A percentile compares a stretch with the other conserved stretches of the same genome.
Conservation (phyloP, 805 yeast species). For the Soucietia sequanensis region DNA sequence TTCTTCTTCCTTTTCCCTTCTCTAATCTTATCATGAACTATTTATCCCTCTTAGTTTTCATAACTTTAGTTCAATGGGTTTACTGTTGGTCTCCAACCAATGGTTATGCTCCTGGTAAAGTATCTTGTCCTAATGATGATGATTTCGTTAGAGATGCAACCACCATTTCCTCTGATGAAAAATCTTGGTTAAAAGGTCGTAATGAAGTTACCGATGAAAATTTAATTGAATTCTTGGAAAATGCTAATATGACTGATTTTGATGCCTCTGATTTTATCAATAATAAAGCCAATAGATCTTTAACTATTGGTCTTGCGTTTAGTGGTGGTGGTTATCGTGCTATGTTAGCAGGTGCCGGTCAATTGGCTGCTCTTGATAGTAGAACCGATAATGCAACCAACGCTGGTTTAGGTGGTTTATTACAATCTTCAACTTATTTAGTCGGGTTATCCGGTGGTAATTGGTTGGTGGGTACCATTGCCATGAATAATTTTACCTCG, state of each 20-base stretch:
- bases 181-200: conserved; percentile 51
- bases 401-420: conserved; percentile 70
- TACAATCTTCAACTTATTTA: conserved; percentile 70
- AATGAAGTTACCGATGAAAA: conserved; percentile 45
- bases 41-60: too few species aligned
- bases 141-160: conserved; percentile 47
- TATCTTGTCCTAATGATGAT: conserved; percentile 47
- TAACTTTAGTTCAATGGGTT: too few species aligned
- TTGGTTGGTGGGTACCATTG: conserved; percentile 65
- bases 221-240: conserved; percentile 44
- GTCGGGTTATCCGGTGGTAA: conserved; percentile 69
- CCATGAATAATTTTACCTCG: conserved; percentile 56
- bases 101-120: conserved; percentile 60
- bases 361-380: conserved; percentile 74
- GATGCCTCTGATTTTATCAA: conserved; percentile 41
- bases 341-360: conserved; percentile 84
- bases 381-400: conserved; percentile 54
- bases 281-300: conserved; percentile 21
- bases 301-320: conserved; percentile 36
- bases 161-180: conserved; percentile 46
- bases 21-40: too few species aligned
- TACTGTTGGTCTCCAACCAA: conserved; percentile 63
- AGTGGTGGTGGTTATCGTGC: conserved; percentile 90
- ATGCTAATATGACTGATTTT: conserved; percentile 47
- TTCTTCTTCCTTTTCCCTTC: too few species aligned